Evolutionary conservation across 163 green algal genomes (phyloP).

Genomic region (Smithsoniella earleae): DNA sequence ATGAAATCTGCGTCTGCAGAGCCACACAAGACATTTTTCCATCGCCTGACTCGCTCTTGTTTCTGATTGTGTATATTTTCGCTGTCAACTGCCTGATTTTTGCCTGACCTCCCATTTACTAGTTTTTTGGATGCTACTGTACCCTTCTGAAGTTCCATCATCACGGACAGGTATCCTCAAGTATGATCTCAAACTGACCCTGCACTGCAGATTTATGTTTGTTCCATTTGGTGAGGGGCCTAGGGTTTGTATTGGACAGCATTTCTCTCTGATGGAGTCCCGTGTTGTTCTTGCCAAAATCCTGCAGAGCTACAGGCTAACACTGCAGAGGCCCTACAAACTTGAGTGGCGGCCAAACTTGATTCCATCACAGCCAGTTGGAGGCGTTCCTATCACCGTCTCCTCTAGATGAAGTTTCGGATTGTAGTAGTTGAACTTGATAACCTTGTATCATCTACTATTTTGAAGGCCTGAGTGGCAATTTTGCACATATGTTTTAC

Average conservation of each 20-base stretch:
- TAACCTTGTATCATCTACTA: too few species aligned
- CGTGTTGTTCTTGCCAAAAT: slow-evolving; percentile 55
- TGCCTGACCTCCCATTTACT: background rate
- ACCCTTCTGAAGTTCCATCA: background rate
- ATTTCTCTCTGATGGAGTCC: slow-evolving; percentile 84
- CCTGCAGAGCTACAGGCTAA: slow-evolving; percentile 36
- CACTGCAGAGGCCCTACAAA: slow-evolving; percentile 28
- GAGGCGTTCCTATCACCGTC: slow-evolving; percentile 7
- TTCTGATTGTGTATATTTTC: too few species aligned
- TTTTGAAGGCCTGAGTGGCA: too few species aligned
- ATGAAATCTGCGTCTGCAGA: too few species aligned
- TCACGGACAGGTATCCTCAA: background rate
- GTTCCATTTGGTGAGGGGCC: slow-evolving; percentile 86
- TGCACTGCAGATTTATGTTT: slow-evolving; percentile 49
- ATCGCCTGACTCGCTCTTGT: too few species aligned
- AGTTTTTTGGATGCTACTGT: background rate
- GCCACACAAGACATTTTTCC: too few species aligned
- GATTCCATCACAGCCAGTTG: background rate
- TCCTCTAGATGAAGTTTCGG: too few species aligned
- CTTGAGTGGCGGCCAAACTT: slow-evolving; percentile 21
- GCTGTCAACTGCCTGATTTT: background rate
- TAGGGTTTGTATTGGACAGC: slow-evolving; percentile 90
- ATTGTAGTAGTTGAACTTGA: too few species aligned
- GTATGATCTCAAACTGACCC: too few species aligned
- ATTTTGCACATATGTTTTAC: too few species aligned